A percentile compares a stretch with the other conserved stretches of the same genome.
phyloP scores from a whole-genome alignment of 2,329 filamentous ascomycete species.

The Fusarium nurragi region DNA sequence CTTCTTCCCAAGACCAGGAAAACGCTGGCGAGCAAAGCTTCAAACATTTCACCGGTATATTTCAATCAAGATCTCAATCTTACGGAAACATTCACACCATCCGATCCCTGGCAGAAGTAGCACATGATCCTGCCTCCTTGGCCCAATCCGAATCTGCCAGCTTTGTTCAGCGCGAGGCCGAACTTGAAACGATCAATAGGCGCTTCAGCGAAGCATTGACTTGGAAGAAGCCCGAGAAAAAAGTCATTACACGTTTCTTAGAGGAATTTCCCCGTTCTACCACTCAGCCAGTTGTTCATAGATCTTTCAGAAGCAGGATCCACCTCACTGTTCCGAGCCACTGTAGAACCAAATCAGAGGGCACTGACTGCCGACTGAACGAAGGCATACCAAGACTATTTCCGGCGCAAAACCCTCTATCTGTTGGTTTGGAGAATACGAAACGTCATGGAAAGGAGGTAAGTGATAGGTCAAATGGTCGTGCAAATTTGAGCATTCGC shows the following conservation, averaged over 20 bases:
- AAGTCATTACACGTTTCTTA: conserved; percentile 52
- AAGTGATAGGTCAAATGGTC: conserved; percentile 20
- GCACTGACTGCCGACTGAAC: neutral
- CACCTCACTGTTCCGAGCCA: conserved; percentile 48
- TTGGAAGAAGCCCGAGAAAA: conserved; percentile 44
- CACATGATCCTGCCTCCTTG: conserved; percentile 17
- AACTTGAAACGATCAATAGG: conserved; percentile 52
- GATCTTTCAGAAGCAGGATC: conserved; percentile 51
- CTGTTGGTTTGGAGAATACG: neutral
- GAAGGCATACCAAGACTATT: neutral
- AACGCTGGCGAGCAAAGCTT: conserved; percentile 25
- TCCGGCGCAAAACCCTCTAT: neutral
- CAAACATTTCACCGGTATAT: neutral
- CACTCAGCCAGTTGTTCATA: conserved; percentile 19
- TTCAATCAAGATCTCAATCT: neutral
- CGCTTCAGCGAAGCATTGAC: conserved; percentile 52
- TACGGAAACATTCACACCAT: neutral
- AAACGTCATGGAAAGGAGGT: neutral
- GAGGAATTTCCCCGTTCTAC: conserved; percentile 49
- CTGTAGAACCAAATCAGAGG: conserved; percentile 36
- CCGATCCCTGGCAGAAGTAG: neutral
- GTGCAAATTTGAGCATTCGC: conserved; percentile 31
- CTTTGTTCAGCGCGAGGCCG: conserved; percentile 51
- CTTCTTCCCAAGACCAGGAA: conserved; percentile 38
- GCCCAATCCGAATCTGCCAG: conserved; percentile 51